These are phyloP conservation scores for Petunia axillaris DNA, from an alignment of 257 asterid genomes.

Conservation along the genomic window DNA sequence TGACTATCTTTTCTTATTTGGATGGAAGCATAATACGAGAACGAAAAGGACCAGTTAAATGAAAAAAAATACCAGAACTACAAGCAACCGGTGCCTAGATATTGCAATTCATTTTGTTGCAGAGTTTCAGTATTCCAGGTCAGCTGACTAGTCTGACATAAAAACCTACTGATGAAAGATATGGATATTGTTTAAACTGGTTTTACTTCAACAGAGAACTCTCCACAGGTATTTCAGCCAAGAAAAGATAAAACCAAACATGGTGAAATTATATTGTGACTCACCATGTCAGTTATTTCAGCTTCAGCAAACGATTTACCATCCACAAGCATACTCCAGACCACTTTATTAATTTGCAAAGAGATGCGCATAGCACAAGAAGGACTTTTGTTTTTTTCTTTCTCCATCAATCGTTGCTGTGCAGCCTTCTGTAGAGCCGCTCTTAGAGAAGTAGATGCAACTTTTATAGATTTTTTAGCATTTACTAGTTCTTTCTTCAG, in stretches of 20 bases:
- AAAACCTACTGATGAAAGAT: slow-evolving; percentile 17
- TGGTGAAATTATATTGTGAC: slow-evolving; percentile 29
- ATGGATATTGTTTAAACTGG: not conserved
- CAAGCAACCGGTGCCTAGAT: not conserved
- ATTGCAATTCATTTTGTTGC: slow-evolving; percentile 4
- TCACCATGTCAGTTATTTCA: slow-evolving; percentile 97
- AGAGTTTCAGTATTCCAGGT: slow-evolving; percentile 7
- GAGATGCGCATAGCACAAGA: slow-evolving; percentile 98
- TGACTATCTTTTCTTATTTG: not conserved
- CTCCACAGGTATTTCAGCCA: not conserved
- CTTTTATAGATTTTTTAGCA: slow-evolving; percentile 83
- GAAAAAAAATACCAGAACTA: not conserved
- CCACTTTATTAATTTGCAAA: slow-evolving; percentile 86
- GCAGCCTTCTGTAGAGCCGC: slow-evolving; percentile 97
- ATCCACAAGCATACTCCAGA: slow-evolving; percentile 97
- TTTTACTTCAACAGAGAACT: not conserved
- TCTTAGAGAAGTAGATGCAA: slow-evolving; percentile 86
- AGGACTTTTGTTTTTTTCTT: slow-evolving; percentile 96
- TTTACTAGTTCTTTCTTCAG: slow-evolving; percentile 78
- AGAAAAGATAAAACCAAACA: slow-evolving; percentile 6
- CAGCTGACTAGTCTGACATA: slow-evolving; percentile 22
- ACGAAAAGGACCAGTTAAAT: not conserved
- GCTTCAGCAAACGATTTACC: slow-evolving; percentile 99
- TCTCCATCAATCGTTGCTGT: slow-evolving; percentile 86
- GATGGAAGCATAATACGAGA: slow-evolving; percentile 3